Evolutionary conservation across 129 eudicot species (phyloP), one percentile per base, ranked within the genome.

Genomic region (Silybum marianum): DNA sequence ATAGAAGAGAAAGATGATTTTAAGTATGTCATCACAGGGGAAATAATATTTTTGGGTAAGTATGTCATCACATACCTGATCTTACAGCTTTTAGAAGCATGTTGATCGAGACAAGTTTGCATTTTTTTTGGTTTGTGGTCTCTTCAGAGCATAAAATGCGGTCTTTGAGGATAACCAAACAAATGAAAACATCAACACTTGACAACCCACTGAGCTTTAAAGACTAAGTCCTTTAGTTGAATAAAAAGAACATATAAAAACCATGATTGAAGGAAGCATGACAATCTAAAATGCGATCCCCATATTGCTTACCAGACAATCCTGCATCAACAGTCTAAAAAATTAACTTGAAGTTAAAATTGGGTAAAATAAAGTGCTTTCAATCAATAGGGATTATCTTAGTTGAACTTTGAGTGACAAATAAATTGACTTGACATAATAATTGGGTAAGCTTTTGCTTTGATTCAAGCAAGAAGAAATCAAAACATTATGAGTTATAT

Each of bases 71-170:
- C 71, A 38, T 73, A 88, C 98, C 99, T 81, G 80, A 95, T 92
- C 87, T 95, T 92, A 24, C 97, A 93, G 78, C 95, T 92, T 89
- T 95, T 95, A 34, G 99, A 95, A 51, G 99, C 97, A 82, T 97
- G 93, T 2, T 94, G 86, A 69, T 92, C 97, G 4, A 92, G 36
- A 32, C 36, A 97, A 79, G 90, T 84, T 74, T 92, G 91, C 8
- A 92, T 87, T 58, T 92, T 95, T 87, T 92, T 95, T 95, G 3
- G 94, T 86, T 77, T 95, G 99, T n/a, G 88, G 42, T 70, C 93
- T 91, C 82, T 92, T 95, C 28, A 92, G 75, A 78, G 97, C 95
- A 87, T 95, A 95, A 77, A 86, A 91, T 44, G 97, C 97, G 7
- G 88, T 51, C 84, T 90, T 97, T 90, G 97, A 82, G 9, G 19